Conservation (phyloP, 306 rosid species). For the Fagus crenata region DNA sequence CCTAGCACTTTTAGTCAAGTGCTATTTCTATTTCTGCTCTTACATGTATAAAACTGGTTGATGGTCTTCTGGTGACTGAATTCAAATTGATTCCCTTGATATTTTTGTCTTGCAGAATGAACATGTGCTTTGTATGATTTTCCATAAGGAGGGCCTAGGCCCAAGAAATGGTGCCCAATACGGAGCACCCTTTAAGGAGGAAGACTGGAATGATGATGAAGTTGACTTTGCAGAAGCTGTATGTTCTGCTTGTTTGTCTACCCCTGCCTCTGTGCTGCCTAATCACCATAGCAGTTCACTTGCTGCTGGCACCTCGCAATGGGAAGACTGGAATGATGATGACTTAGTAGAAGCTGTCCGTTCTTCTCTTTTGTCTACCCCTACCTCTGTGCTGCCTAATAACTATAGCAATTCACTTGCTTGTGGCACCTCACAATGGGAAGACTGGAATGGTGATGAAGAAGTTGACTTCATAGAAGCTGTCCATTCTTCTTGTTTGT, state of each 20-base stretch:
- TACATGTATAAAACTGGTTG: neutral
- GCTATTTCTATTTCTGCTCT: neutral
- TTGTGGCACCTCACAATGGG: neutral
- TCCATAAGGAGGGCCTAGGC: conserved; percentile 67
- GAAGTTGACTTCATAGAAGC: conserved; percentile 28
- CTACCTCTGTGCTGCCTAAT: too few species aligned
- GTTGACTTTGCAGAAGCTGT: conserved; percentile 29
- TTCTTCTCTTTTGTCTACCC: too few species aligned
- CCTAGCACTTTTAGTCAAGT: neutral
- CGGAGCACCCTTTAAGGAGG: conserved; percentile 61
- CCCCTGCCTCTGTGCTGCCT: conserved; percentile 18
- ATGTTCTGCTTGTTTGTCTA: conserved; percentile 9
- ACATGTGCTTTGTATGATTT: conserved; percentile 62
- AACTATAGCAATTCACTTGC: too few species aligned
- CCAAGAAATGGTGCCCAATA: conserved; percentile 68
- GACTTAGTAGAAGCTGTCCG: too few species aligned
- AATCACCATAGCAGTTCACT: conserved; percentile 15
- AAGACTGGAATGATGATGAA: conserved; percentile 58
- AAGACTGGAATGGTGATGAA: conserved; percentile 57
- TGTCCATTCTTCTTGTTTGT: neutral
- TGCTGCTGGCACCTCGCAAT: conserved; percentile 23
- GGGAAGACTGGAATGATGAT: too few species aligned
- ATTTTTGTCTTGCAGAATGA: conserved; percentile 49
- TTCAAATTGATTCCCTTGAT: conserved; percentile 13
- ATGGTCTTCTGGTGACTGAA: conserved; percentile 16